Evolutionary conservation across 495 filamentous ascomycete genomes (phyloP), one percentile per base, ranked within the genome.

Genomic region (Penicillium paradoxum): DNA sequence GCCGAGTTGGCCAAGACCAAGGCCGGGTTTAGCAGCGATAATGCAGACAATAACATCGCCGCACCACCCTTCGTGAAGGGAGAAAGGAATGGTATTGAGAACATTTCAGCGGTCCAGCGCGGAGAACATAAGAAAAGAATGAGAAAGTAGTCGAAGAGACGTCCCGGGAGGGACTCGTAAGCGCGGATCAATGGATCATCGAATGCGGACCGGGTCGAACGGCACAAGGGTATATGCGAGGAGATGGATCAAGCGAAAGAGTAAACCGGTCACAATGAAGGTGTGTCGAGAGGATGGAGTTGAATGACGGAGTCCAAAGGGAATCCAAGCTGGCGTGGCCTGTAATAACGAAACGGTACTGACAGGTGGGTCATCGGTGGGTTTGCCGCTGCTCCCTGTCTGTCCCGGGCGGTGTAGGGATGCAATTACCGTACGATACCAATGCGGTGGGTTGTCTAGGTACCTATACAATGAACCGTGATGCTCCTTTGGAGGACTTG

Each of bases 1-100:
- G 91, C 85, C 3, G 79, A 77, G 55, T 77, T 79, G n/a, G 78
- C 79, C 9, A 72, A 55, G 8, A 57, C 63, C 19, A 64, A 49
- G 18, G 53, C 44, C 4, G 65, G 59, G 21, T 49, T 65, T 21
- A 67, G 54, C 11, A 65, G 39, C 36, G 60, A 65, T 21, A 69
- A 44, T 0, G 58, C 36, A 59, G 65, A 72, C 48, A 68, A 59
- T 19, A 66, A 54, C 36, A 66, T 49, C 37, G 49, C 24, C 18
- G 53, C 57, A 45, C 55, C 40, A n/a, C 40, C 52, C 39, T 46
- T 57, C 54, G 43, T 40, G 5, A 54, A 56, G 10, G 38, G 47
- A 49, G 55, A 44, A 53, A 58, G 45, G 18, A 47, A 58, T 25
- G 61, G 55, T 47, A 62, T 56, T 22, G 51, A 48, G 21, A 56